These are phyloP conservation scores for Rhypophila decipiens DNA, from an alignment of 495 filamentous ascomycete genomes.

Conservation along the genomic window DNA sequence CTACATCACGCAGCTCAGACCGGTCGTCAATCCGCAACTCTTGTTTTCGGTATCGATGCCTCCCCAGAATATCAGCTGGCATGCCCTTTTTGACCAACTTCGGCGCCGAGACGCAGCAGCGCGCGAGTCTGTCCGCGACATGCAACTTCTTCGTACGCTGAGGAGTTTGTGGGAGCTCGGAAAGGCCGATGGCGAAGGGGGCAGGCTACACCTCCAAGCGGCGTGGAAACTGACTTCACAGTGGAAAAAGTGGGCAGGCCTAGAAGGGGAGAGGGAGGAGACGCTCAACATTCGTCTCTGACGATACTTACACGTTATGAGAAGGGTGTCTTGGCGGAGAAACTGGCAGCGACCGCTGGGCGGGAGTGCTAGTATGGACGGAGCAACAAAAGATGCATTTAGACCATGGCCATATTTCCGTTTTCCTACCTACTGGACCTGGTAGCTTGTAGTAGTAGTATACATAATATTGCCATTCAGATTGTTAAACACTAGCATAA, in stretches of 20 bases:
- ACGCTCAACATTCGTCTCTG: slow-evolving; percentile 25
- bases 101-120: background rate
- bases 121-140: slow-evolving; percentile 7
- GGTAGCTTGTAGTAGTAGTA: too few species aligned
- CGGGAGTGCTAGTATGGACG: too few species aligned
- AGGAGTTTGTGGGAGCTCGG: slow-evolving; percentile 22
- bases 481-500: too few species aligned
- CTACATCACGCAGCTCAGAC: slow-evolving; percentile 27
- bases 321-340: background rate
- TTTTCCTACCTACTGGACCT: too few species aligned
- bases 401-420: too few species aligned
- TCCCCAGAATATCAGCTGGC: slow-evolving; percentile 11
- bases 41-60: slow-evolving; percentile 5
- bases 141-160: slow-evolving; percentile 16
- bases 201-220: slow-evolving; percentile 14
- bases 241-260: slow-evolving; percentile 23
- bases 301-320: background rate
- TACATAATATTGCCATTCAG: too few species aligned
- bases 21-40: slow-evolving; percentile 16
- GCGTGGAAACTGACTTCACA: slow-evolving; percentile 22
- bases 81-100: background rate
- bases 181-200: slow-evolving; percentile 2
- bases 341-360: background rate
- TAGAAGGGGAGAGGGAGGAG: slow-evolving; percentile 15
- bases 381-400: too few species aligned